phyloP scores from a whole-genome alignment of 2,329 filamentous ascomycete species.

The Alternaria alternata region DNA sequence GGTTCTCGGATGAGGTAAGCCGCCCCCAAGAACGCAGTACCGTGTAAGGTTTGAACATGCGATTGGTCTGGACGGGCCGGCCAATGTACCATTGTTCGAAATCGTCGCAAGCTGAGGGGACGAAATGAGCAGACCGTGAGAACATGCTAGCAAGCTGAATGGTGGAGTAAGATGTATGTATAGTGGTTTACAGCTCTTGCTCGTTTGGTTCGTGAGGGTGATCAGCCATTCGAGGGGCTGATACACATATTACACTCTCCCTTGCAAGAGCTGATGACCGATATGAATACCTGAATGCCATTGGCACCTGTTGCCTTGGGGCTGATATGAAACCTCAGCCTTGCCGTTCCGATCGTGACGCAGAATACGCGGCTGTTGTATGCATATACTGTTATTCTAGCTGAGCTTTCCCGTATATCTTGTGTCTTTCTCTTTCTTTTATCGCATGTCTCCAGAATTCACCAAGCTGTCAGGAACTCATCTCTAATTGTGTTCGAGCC shows the following conservation, averaged over 20 bases:
- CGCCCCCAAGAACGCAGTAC: slow-evolving; percentile 1
- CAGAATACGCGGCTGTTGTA: not conserved
- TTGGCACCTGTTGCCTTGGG: not conserved
- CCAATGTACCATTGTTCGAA: not conserved
- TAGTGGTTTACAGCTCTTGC: not conserved
- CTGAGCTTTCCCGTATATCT: not conserved
- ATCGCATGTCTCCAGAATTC: not conserved
- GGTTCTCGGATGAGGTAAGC: slow-evolving; percentile 9
- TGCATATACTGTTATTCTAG: not conserved
- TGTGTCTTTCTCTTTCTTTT: not conserved
- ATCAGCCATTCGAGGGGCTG: not conserved
- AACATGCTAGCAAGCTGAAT: not conserved
- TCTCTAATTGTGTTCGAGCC: not conserved
- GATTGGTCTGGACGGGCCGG: not conserved
- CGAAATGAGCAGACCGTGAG: not conserved
- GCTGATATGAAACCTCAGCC: not conserved
- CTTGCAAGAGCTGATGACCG: not conserved
- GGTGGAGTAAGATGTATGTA: not conserved
- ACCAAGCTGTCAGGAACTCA: not conserved
- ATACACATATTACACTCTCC: not conserved
- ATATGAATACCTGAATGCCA: not conserved
- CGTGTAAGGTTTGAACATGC: not conserved
- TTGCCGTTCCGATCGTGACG: not conserved
- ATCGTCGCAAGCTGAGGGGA: not conserved
- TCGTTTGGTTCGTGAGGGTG: not conserved